Conservation (phyloP, 2,329 filamentous ascomycete genomes). For the Aspergillus pseudotamarii region DNA sequence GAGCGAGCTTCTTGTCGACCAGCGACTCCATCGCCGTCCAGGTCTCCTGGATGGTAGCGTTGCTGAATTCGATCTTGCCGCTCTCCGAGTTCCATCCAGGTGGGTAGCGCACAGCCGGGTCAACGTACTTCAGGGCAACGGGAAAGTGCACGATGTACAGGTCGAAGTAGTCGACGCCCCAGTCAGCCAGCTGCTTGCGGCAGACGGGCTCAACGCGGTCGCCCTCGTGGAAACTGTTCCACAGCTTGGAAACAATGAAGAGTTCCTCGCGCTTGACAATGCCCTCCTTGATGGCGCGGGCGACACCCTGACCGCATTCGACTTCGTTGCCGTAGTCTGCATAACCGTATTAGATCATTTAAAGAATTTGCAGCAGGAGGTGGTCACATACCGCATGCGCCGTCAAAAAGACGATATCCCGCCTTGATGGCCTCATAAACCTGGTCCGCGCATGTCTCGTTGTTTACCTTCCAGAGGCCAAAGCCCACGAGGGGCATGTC, state of each 20-base stretch:
- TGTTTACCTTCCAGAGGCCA: constrained; percentile 78
- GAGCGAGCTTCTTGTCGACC: constrained; percentile 68
- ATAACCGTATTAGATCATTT: not conserved
- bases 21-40: constrained; percentile 80
- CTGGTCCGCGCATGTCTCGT: constrained; percentile 70
- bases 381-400: constrained; percentile 55
- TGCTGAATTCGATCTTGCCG: constrained; percentile 64
- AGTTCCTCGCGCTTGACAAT: constrained; percentile 82
- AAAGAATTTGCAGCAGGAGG: not conserved
- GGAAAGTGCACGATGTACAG: constrained; percentile 90
- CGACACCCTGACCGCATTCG: constrained; percentile 74
- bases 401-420: constrained; percentile 64
- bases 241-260: constrained; percentile 91
- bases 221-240: constrained; percentile 86
- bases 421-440: constrained; percentile 73
- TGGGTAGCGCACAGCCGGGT: constrained; percentile 76
- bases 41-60: constrained; percentile 76
- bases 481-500: constrained; percentile 50
- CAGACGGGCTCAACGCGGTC: constrained; percentile 75
- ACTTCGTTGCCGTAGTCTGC: constrained; percentile 82
- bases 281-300: constrained; percentile 78
- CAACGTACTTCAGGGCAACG: constrained; percentile 80
- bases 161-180: constrained; percentile 87
- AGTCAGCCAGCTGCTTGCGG: constrained; percentile 77
- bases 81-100: constrained; percentile 73